Evolutionary conservation across 164 flowering plant genomes (phyloP).

Genomic region (Nymphaea colorata): DNA sequence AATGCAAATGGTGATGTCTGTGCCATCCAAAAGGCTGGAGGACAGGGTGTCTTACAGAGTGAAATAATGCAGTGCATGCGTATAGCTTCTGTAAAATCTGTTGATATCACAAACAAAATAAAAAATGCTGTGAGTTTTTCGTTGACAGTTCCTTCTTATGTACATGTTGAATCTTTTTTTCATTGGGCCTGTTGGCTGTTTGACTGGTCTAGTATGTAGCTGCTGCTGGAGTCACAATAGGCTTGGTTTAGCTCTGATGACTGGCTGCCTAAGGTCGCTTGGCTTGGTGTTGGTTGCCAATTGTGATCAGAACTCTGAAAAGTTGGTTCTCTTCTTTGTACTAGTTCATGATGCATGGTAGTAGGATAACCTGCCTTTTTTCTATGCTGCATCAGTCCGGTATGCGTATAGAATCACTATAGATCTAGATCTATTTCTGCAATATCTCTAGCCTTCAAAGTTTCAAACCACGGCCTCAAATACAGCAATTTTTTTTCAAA

Average conservation of each 20-base stretch:
- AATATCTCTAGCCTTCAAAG: too few relatives aligned
- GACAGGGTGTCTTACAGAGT: slow-evolving; percentile 68
- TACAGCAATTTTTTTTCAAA: too few relatives aligned
- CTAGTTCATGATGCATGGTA: too few relatives aligned
- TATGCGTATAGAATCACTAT: too few relatives aligned
- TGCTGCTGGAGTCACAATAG: not conserved
- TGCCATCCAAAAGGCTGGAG: slow-evolving; percentile 94
- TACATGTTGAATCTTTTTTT: not conserved
- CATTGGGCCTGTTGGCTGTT: not conserved
- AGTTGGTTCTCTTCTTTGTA: too few relatives aligned
- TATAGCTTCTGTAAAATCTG: slow-evolving; percentile 70
- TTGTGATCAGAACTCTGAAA: not conserved
- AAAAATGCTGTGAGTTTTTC: slow-evolving; percentile 57
- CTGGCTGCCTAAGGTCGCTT: not conserved
- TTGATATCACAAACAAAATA: slow-evolving; percentile 67
- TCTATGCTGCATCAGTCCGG: too few relatives aligned
- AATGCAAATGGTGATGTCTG: slow-evolving; percentile 86
- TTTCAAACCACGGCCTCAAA: too few relatives aligned
- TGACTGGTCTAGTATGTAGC: not conserved
- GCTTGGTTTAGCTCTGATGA: not conserved
- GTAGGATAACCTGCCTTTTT: too few relatives aligned
- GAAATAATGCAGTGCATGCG: slow-evolving; percentile 79
- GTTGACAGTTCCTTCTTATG: not conserved
- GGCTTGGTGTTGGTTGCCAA: not conserved
- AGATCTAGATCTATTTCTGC: too few relatives aligned